These are phyloP conservation scores for Alliaria petiolata DNA, from an alignment of 345 rosid genomes.

Conservation along the genomic window DNA sequence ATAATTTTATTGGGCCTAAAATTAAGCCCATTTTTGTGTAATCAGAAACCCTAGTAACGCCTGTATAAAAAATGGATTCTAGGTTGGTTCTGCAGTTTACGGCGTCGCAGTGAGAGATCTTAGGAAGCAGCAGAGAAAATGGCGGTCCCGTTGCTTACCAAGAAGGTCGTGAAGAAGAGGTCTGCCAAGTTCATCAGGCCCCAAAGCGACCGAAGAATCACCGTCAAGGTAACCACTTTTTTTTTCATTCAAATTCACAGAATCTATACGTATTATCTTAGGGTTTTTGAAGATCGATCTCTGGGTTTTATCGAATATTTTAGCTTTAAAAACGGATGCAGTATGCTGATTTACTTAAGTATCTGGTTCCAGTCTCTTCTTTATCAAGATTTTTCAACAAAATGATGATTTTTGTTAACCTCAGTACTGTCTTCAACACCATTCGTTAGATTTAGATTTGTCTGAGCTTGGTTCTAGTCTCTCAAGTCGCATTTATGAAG, in stretches of 20 bases:
- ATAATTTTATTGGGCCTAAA: background rate
- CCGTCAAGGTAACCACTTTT: conserved; percentile 57
- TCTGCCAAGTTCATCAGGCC: conserved; percentile 73
- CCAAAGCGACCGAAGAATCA: conserved; percentile 71
- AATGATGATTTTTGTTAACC: background rate
- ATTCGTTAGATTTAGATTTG: background rate
- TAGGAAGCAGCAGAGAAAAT: conserved; percentile 33
- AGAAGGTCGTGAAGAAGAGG: conserved; percentile 85
- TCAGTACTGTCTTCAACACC: background rate
- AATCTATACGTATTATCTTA: background rate
- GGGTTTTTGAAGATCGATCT: background rate
- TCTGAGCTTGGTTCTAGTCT: background rate
- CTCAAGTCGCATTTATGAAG: background rate
- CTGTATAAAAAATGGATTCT: conserved; percentile 4
- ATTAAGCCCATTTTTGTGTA: background rate
- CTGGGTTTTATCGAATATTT: background rate
- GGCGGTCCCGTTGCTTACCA: conserved; percentile 69
- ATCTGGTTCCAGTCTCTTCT: background rate
- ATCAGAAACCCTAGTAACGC: conserved; percentile 15
- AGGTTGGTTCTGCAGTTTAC: background rate
- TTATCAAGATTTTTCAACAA: no score
- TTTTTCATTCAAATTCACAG: background rate
- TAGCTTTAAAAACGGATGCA: background rate
- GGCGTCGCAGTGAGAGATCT: conserved; percentile 27
- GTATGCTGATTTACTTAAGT: background rate